A percentile compares a stretch with the other conserved stretches of the same genome.
Conservation (phyloP, 73 alveolate species). For the Blepharisma japonicum region DNA sequence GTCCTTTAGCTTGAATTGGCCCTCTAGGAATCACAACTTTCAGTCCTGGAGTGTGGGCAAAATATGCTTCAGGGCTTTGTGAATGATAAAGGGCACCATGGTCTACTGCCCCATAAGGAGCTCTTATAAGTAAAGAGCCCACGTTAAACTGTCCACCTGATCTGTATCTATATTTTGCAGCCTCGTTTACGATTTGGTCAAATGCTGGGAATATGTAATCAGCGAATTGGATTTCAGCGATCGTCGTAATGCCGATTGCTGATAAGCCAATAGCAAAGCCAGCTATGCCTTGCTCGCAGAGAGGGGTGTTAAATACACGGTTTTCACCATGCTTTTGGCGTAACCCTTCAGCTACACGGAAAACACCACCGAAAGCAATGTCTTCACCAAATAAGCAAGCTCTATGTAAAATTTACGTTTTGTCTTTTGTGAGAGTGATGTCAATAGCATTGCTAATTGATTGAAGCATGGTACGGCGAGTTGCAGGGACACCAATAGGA, state of each 20-base stretch:
- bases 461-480: slow-evolving; percentile 4
- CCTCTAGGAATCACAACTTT: slow-evolving; percentile 90
- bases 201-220: slow-evolving; percentile 96
- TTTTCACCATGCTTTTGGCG: slow-evolving; percentile 85
- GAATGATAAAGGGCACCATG: slow-evolving; percentile 94
- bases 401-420: slow-evolving; percentile 33
- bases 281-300: slow-evolving; percentile 89
- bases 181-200: slow-evolving; percentile 92
- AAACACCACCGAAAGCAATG: slow-evolving; percentile 96
- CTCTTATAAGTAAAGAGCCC: slow-evolving; percentile 69
- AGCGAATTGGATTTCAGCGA: slow-evolving; percentile 93
- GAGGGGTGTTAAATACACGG: slow-evolving; percentile 91
- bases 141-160: slow-evolving; percentile 74
- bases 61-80: slow-evolving; percentile 88
- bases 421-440: slow-evolving; percentile 63
- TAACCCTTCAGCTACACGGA: slow-evolving; percentile 82
- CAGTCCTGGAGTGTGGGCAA: slow-evolving; percentile 93
- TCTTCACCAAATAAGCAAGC: slow-evolving; percentile 90
- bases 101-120: slow-evolving; percentile 97
- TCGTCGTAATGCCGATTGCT: slow-evolving; percentile 84
- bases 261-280: slow-evolving; percentile 94
- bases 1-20: slow-evolving; percentile 91
- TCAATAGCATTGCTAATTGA: slow-evolving; percentile 80
- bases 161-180: slow-evolving; percentile 85
- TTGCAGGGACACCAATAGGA: background rate